Base-by-base conservation (phyloP, 805 yeast species). In the Kazachstania taianensis region DNA sequence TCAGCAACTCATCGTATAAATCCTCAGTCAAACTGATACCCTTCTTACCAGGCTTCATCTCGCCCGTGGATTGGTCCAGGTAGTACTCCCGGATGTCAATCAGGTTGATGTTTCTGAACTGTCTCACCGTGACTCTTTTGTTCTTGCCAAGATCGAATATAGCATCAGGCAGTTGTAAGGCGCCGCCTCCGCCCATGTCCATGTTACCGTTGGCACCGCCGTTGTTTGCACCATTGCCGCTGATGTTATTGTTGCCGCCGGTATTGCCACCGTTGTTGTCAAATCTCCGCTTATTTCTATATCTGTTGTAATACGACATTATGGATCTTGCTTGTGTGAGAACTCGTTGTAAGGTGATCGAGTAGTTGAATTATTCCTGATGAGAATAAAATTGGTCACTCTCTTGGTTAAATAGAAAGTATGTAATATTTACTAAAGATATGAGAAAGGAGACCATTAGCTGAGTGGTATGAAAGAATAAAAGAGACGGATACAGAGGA, bases 71-170 rank as follows among this genome's bases (percentile, higher is more conserved):
- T n/a, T 66, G 62, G 33, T 75, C 73, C 35, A 66, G 66, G 56
- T 84, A 87, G 61, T 66, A 85, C 54, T 87, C 96, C 40, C 97
- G 70, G 36, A 87, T 81, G 49, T 87, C 95, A 10, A 89, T 74
- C 44, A 86, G 61, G 23, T 71, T 72, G 38, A 64, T 62, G 35
- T 77, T 76, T 37, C 81, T 77, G 65, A 75, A 87, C 45, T 70
- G 72, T 39, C 85, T 69, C 13, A 89, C 85, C 0, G 83, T 73
- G 22, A 83, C 80, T 37, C 75, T 72, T 52, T 84, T 85, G 49
- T 68, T 76, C 45, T 66, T 67, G 4, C 78, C 76, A 34, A 74
- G 59, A 62, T 72, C 59, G 35, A 59, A 51, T 13, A 55, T 46
- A 4, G 53, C 57, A 42, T 55, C 59, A 7, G 53, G 43, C 0